Conservation (phyloP, 2,329 filamentous ascomycete genomes). For the Dactylella cylindrospora region DNA sequence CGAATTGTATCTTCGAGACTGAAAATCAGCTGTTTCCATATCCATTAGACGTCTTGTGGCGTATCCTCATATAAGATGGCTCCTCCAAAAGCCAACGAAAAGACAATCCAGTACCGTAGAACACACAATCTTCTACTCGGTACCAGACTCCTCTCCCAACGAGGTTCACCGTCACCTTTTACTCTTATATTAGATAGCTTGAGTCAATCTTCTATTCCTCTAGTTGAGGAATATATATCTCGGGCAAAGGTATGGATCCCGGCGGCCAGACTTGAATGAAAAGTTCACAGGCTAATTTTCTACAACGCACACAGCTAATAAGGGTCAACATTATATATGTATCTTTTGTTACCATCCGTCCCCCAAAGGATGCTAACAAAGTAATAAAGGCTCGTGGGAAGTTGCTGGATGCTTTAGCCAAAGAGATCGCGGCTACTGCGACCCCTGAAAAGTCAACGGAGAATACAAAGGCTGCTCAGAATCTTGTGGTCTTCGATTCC, state of each 20-base stretch:
- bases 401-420: conserved; percentile 59
- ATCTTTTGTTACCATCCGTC: conserved; percentile 72
- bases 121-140: conserved; percentile 83
- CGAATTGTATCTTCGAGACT: background rate
- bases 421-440: conserved; percentile 59
- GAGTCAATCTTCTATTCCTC: conserved; percentile 72
- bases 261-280: no score
- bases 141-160: conserved; percentile 75
- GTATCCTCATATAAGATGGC: conserved; percentile 9
- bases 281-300: no score
- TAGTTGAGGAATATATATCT: conserved; percentile 72
- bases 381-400: conserved; percentile 68
- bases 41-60: no score
- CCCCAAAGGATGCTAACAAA: conserved; percentile 65
- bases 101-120: conserved; percentile 61
- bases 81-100: conserved; percentile 37
- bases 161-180: conserved; percentile 79
- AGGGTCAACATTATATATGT: conserved; percentile 67
- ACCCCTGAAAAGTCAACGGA: conserved; percentile 15
- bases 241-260: conserved; percentile 66
- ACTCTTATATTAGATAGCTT: conserved; percentile 82
- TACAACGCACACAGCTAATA: conserved; percentile 62
- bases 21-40: no score
- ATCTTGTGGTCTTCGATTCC: conserved; percentile 32
- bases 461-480: conserved; percentile 2